Conservation (phyloP, 495 filamentous ascomycete genomes). For the Lasiosphaeria ovina region DNA sequence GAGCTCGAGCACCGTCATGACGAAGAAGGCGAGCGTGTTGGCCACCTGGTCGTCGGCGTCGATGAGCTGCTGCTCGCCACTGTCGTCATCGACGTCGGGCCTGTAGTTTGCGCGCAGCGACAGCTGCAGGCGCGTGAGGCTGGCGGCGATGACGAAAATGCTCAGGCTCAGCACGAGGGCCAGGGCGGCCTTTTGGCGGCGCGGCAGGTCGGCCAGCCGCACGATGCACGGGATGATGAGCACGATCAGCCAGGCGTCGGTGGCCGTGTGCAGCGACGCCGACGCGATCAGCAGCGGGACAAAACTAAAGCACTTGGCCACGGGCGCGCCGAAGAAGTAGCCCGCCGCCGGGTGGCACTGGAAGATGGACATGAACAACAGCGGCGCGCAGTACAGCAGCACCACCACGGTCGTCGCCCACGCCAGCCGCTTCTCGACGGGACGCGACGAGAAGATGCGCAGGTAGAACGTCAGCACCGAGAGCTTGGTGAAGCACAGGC, state of each 20-base stretch:
- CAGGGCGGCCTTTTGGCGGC: conserved; percentile 32
- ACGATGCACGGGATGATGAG: conserved; percentile 37
- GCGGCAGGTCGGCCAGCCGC: conserved; percentile 31
- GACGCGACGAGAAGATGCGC: conserved; percentile 36
- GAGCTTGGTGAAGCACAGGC: conserved; percentile 39
- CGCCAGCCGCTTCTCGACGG: conserved; percentile 27
- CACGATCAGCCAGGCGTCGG: conserved; percentile 37
- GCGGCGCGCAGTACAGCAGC: conserved; percentile 30
- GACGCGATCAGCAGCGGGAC: conserved; percentile 35
- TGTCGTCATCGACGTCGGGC: not conserved
- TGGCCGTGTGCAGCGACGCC: conserved; percentile 33
- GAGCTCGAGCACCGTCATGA: conserved; percentile 35
- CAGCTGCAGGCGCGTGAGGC: conserved; percentile 30
- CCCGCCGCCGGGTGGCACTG: conserved; percentile 35
- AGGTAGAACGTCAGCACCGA: conserved; percentile 42
- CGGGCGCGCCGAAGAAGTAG: conserved; percentile 29
- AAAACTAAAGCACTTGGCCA: conserved; percentile 30
- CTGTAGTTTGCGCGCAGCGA: conserved; percentile 15
- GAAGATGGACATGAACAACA: conserved; percentile 40
- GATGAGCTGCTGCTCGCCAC: not conserved
- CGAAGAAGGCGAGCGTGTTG: conserved; percentile 28
- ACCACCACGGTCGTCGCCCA: conserved; percentile 33
- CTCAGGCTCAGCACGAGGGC: conserved; percentile 35
- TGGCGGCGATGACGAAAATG: conserved; percentile 37
- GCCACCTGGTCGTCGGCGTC: conserved; percentile 13